phyloP scores from a whole-genome alignment of 2,329 filamentous ascomycete genomes.

The Microsporum ferrugineum region DNA sequence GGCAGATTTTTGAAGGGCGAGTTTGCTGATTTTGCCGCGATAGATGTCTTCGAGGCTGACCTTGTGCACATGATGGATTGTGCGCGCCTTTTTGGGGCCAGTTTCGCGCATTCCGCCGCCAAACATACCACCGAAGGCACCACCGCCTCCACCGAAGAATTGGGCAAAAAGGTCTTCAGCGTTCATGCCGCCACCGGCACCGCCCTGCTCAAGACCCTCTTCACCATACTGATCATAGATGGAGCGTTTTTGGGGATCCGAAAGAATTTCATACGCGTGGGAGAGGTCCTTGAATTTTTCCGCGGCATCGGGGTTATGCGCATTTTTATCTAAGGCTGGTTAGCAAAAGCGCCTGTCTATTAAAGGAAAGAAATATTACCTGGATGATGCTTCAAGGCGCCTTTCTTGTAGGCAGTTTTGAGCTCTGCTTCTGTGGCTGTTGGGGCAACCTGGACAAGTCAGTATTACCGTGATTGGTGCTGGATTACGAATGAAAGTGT shows the following conservation, averaged over 20 bases:
- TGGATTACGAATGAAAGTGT: not conserved
- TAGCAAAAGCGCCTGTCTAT: conserved; percentile 1
- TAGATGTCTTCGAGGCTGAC: conserved; percentile 97
- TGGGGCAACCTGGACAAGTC: conserved; percentile 54
- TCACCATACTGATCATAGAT: conserved; percentile 97
- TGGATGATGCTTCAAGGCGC: conserved; percentile 78
- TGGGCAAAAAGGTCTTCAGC: conserved; percentile 94
- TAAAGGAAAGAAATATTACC: conserved; percentile 46
- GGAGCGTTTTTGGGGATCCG: conserved; percentile 78
- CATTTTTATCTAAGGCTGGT: conserved; percentile 72
- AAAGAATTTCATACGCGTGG: conserved; percentile 89
- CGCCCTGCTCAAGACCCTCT: conserved; percentile 80
- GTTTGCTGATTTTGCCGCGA: conserved; percentile 92
- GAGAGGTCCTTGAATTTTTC: conserved; percentile 99
- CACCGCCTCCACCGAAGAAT: conserved; percentile 69
- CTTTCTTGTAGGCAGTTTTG: conserved; percentile 90
- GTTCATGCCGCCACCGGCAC: conserved; percentile 74
- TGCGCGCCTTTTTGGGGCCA: conserved; percentile 82
- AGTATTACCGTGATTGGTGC: not conserved
- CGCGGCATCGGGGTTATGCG: conserved; percentile 79
- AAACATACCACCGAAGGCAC: conserved; percentile 66
- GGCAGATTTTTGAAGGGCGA: conserved; percentile 92
- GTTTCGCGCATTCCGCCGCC: conserved; percentile 65
- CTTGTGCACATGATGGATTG: conserved; percentile 97
- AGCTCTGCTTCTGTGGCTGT: conserved; percentile 73